Evolutionary conservation across 108 stramenopile species (phyloP), one percentile per base, ranked within the genome.

Genomic region (Poteriospumella lacustris): DNA sequence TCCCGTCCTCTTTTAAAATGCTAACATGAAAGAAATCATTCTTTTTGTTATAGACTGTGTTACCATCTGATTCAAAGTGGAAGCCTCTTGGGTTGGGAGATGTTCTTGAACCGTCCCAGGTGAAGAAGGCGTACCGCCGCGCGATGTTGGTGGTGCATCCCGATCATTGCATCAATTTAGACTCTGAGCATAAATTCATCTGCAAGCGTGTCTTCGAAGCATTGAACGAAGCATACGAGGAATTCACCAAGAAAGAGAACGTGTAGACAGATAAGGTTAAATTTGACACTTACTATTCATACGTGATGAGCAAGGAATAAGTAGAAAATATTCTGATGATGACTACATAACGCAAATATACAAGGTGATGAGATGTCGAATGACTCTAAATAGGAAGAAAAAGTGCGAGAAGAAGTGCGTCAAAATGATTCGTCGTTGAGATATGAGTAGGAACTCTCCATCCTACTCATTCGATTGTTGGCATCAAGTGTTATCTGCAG

Each of bases 111-210:
- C 91, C 93, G 58, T 70, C 76, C 9, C 94, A 94, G 84, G 90
- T 93, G 41, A 95, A 95, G 85, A 75, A 81, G 39, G 83, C 86
- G 41, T 98, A 92, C 85, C 86, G 87, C 75, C 93, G 91, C 88
- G 95, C 97, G 1, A 88, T 87, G 38, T 78, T 93, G 28, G 92
- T 96, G n/a, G 97, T 98, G 26, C 97, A 98, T 87, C 95, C 95
- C 2, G 87, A 95, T 81, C 95, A 96, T 83, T 91, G 91, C 69
- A 78, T 78, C 58, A 81, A 89, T 68, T 86, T 94, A 56, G 85
- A 86, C 59, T 83, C 93, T 1, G 95, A 98, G 79, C 89, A 94
- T 62, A 82, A 91, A 40, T 96, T 96, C 73, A 85, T 98, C 72
- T 94, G 94, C 29, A 95, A 94, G 79, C 84, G 95, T 28, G 87